Percentiles rank a stretch among this genome's conserved stretches.
These are phyloP conservation scores for Xylaria arbuscula DNA, from an alignment of 2,329 filamentous ascomycete species.

Conservation along the genomic window DNA sequence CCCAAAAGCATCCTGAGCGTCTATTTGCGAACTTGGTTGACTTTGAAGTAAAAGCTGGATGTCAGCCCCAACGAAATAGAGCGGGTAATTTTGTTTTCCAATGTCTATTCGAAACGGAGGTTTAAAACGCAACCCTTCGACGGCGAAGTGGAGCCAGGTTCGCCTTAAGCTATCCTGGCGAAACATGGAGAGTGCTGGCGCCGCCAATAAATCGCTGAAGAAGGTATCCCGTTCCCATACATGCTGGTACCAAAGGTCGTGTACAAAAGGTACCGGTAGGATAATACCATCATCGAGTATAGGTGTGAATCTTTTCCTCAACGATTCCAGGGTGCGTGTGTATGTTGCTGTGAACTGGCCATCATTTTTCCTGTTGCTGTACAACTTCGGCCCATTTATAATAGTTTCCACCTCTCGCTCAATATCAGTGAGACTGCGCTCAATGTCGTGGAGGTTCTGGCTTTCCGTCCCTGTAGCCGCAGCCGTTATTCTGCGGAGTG, in stretches of 20 bases:
- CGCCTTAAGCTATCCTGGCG: neutral
- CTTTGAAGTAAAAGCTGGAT: no score
- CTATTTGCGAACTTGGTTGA: neutral
- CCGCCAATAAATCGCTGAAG: neutral
- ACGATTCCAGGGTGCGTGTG: neutral
- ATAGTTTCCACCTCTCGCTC: neutral
- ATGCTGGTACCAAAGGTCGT: neutral
- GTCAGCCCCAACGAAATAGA: no score
- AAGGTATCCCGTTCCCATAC: neutral
- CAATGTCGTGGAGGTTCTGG: neutral
- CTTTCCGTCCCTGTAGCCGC: no score
- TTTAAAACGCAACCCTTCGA: neutral
- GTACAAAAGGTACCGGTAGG: neutral
- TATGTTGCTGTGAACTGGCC: neutral
- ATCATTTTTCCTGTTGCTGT: neutral
- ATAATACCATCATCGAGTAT: neutral
- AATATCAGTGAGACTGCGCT: neutral
- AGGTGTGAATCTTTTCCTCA: neutral
- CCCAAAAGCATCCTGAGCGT: neutral
- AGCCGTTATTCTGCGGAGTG: neutral
- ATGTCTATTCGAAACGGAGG: neutral
- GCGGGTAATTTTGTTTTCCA: no score
- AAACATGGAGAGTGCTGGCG: neutral
- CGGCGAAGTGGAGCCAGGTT: neutral
- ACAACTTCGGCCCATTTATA: neutral